Conservation (phyloP, 2,329 filamentous ascomycete genomes). For the Diaporthe vaccinii region DNA sequence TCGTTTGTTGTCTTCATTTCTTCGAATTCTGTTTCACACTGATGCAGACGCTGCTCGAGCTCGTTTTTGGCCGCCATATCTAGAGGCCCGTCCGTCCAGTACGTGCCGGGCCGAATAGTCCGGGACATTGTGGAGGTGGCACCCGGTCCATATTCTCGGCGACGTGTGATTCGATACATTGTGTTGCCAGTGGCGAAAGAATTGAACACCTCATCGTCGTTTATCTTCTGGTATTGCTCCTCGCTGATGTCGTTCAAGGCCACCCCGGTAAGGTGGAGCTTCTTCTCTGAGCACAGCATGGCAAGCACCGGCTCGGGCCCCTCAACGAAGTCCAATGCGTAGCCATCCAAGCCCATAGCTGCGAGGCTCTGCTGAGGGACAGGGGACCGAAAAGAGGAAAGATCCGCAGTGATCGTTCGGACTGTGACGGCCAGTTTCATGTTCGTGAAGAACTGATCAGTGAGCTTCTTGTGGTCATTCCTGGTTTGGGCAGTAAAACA, state of each 20-base stretch:
- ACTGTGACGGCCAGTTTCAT: conserved; percentile 81
- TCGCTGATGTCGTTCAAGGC: conserved; percentile 73
- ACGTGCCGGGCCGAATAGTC: conserved; percentile 70
- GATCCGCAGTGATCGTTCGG: conserved; percentile 69
- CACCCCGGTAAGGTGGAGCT: conserved; percentile 78
- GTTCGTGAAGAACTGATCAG: conserved; percentile 71
- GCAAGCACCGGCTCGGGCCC: conserved; percentile 88
- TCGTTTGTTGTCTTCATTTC: conserved; percentile 51
- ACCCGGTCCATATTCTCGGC: conserved; percentile 83
- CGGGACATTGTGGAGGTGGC: conserved; percentile 79
- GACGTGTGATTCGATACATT: conserved; percentile 74
- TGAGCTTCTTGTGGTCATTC: conserved; percentile 81
- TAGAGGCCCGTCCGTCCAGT: conserved; percentile 84
- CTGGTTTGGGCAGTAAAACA: conserved; percentile 83
- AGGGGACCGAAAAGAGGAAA: conserved; percentile 68
- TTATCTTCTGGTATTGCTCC: conserved; percentile 76
- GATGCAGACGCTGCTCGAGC: conserved; percentile 66
- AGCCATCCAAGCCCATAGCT: conserved; percentile 80
- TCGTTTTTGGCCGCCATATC: conserved; percentile 75
- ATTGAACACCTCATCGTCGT: conserved; percentile 68
- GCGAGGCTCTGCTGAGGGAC: conserved; percentile 68
- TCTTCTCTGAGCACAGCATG: conserved; percentile 84
- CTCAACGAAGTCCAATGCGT: conserved; percentile 81
- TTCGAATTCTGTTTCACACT: conserved; percentile 54
- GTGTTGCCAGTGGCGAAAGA: conserved; percentile 79